These are phyloP conservation scores for Eucalyptus erythrocorys DNA, from an alignment of 345 rosid genomes.

Conservation along the genomic window DNA sequence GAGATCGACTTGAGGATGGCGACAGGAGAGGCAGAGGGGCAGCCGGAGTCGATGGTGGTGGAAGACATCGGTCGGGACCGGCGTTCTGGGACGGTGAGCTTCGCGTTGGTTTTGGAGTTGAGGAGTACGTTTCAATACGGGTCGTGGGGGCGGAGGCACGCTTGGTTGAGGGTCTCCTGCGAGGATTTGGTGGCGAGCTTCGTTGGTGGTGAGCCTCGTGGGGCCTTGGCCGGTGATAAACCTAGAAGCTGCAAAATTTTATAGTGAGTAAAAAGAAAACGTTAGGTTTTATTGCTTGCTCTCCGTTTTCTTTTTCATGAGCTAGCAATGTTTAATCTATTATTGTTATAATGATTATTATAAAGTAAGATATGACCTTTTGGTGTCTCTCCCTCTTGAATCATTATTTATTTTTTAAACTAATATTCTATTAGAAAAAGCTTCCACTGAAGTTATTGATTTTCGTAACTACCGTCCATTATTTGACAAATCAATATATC, in stretches of 20 bases:
- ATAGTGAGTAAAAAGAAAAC: background rate
- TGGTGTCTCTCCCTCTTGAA: background rate
- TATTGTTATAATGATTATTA: too few species aligned
- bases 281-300: background rate
- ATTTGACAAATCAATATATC: background rate
- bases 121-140: background rate
- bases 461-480: background rate
- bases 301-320: too few species aligned
- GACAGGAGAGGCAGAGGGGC: background rate
- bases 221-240: background rate
- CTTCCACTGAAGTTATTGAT: background rate
- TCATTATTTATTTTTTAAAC: background rate
- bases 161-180: background rate
- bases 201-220: background rate
- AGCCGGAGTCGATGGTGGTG: background rate
- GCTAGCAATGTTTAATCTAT: background rate
- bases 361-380: background rate
- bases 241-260: background rate
- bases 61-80: background rate
- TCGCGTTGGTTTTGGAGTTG: background rate
- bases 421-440: background rate
- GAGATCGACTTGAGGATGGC: background rate
- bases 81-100: background rate
- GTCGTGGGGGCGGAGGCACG: background rate
- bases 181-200: background rate